Evolutionary conservation across 2,329 filamentous ascomycete genomes (phyloP).

Genomic region (Penicillium sp.): DNA sequence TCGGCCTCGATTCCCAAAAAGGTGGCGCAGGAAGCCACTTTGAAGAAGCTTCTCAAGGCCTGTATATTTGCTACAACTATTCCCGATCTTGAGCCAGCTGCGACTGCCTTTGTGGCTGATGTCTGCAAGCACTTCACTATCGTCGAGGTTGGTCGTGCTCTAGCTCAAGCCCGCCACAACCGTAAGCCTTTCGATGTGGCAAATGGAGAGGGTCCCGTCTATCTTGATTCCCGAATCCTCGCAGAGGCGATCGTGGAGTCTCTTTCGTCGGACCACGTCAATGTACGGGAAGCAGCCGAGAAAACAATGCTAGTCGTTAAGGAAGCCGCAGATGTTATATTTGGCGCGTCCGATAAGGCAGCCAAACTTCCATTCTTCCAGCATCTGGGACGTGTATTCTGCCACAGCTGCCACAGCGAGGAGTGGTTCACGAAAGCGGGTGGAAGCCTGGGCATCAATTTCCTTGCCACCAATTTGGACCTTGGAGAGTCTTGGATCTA

Average conservation of each 20-base stretch:
- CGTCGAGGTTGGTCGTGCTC: slow-evolving; percentile 80
- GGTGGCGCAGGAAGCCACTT: slow-evolving; percentile 72
- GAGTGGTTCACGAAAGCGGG: slow-evolving; percentile 99
- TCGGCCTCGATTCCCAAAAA: slow-evolving; percentile 85
- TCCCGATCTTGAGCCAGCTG: slow-evolving; percentile 73
- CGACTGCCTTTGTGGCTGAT: slow-evolving; percentile 71
- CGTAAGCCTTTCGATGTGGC: slow-evolving; percentile 78
- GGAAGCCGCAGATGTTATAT: slow-evolving; percentile 71
- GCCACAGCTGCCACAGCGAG: slow-evolving; percentile 93
- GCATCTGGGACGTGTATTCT: slow-evolving; percentile 78
- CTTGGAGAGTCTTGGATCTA: slow-evolving; percentile 81
- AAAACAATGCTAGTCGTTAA: slow-evolving; percentile 74
- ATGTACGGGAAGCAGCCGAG: slow-evolving; percentile 80
- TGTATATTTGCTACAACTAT: slow-evolving; percentile 82
- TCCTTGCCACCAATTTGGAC: slow-evolving; percentile 79
- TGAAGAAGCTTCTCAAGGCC: slow-evolving; percentile 87
- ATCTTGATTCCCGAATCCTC: slow-evolving; percentile 80
- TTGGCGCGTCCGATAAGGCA: slow-evolving; percentile 70
- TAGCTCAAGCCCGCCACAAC: slow-evolving; percentile 74
- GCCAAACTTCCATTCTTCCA: slow-evolving; percentile 80
- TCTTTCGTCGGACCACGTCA: slow-evolving; percentile 76
- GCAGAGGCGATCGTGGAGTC: slow-evolving; percentile 89
- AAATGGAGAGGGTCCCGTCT: slow-evolving; percentile 81
- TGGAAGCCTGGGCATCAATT: slow-evolving; percentile 84
- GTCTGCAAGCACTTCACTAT: slow-evolving; percentile 88